Percentiles rank a stretch among this genome's conserved stretches.
Conservation (phyloP, 2,329 filamentous ascomycete genomes). For the Penicillium olsonii region DNA sequence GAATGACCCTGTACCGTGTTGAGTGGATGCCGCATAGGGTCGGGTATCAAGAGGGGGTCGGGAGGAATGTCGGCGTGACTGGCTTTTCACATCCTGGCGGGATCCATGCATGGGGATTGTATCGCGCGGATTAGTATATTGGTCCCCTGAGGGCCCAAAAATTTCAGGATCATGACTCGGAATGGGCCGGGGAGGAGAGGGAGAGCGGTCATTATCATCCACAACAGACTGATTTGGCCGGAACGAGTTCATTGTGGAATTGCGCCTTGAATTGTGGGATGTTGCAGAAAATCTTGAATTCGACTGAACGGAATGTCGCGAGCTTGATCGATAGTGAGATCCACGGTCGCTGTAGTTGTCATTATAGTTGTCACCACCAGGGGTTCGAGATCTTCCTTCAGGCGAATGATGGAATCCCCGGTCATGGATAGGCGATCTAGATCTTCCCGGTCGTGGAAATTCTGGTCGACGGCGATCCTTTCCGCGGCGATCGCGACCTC, state of each 20-base stretch:
- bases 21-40: constrained; percentile 61
- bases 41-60: constrained; percentile 46
- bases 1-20: constrained; percentile 56
- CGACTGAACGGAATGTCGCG: constrained; percentile 37
- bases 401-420: constrained; percentile 28
- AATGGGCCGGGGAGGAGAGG: constrained; percentile 37
- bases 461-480: constrained; percentile 32
- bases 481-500: constrained; percentile 36
- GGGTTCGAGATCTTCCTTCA: constrained; percentile 31
- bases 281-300: constrained; percentile 33
- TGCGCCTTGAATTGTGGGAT: constrained; percentile 25
- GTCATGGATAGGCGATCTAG: constrained; percentile 35
- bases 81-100: constrained; percentile 34
- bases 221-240: constrained; percentile 32
- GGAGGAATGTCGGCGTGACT: constrained; percentile 38
- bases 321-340: constrained; percentile 35
- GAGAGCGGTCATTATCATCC: constrained; percentile 30
- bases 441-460: constrained; percentile 29
- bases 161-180: constrained; percentile 36
- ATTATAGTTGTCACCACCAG: constrained; percentile 27
- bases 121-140: constrained; percentile 35
- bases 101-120: constrained; percentile 35
- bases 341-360: constrained; percentile 28
- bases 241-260: constrained; percentile 28
- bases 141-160: constrained; percentile 31